Base-by-base conservation (phyloP, 371 early-diverging fungal species). In the Mucor mucedo region DNA sequence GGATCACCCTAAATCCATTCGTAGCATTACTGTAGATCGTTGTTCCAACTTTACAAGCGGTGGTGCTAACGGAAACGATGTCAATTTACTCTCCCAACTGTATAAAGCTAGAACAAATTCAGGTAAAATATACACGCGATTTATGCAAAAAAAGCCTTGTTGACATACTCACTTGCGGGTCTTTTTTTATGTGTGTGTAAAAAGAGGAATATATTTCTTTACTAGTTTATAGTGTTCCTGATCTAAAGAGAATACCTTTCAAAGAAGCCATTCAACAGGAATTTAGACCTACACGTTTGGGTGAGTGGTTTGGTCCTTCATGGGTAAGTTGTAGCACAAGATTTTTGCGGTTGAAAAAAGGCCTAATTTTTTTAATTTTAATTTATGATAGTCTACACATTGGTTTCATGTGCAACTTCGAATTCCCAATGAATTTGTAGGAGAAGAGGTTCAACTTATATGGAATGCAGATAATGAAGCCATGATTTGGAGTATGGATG, bases 381-480 rank as follows among this genome's bases (percentile, higher is more conserved):
- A 2, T 44, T 9, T 32, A 39, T 28, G 4, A 6, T 85, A 92
- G 93, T 88, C 92, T 13, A 94, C 96, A 7, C 93, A 93, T 63
- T 95, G 97, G 97, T 94, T 95, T 66, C 88, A 86, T 52, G 78
- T 93, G 28, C 74, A 72, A 47, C 69, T 93, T 10, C 68, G 71
- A 38, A 82, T 97, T n/a, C 98, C 96, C 3, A 69, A 77, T 5
- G 79, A 84, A 52, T 93, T 87, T 80, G 84, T 72, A 2, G 92
- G 91, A 38, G 84, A 93, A 61, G 72, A 77, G 58, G 93, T 96
- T 5, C 81, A 88, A 42, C 83, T 97, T 39, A 68, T 87, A 35
- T 96, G 93, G 83, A 92, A 98, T 73, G 84, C 95, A 8, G 79
- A 82, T 56, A 91, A 87, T 68, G 97, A 98, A 72, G 95, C 87